Conservation (phyloP, 164 flowering plant species). For the Protea cynaroides region DNA sequence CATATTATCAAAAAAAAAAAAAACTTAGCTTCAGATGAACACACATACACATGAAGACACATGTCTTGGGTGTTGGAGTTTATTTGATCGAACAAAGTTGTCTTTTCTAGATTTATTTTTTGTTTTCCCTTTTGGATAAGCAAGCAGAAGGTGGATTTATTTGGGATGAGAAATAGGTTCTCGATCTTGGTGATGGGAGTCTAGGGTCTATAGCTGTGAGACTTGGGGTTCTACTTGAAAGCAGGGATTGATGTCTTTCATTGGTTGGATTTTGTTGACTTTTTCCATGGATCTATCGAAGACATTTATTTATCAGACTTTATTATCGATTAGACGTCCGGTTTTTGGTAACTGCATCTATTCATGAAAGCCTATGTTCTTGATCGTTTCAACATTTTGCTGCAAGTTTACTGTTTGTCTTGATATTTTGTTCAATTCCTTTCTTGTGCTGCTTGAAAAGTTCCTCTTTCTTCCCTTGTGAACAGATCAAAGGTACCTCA, state of each 20-base stretch:
- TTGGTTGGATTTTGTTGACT: conserved; percentile 12
- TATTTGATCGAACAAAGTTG: not conserved
- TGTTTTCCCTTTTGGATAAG: too few species aligned
- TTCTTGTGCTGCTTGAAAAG: too few species aligned
- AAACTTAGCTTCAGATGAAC: not conserved
- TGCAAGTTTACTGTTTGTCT: too few species aligned
- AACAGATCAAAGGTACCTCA: too few species aligned
- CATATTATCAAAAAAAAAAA: not conserved
- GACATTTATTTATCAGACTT: too few species aligned
- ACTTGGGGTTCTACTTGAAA: not conserved
- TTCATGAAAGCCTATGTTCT: too few species aligned
- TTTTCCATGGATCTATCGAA: not conserved
- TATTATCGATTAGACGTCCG: too few species aligned
- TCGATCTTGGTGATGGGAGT: conserved; percentile 8
- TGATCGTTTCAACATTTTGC: too few species aligned
- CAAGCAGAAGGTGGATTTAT: not conserved
- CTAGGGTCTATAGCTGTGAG: conserved; percentile 6
- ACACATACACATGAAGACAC: not conserved
- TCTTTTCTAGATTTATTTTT: not conserved
- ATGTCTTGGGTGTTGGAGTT: not conserved
- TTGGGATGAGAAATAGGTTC: not conserved
- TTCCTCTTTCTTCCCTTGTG: too few species aligned
- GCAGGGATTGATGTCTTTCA: not conserved
- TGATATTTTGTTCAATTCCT: too few species aligned
- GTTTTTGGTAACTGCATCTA: too few species aligned